Conservation (phyloP, 441 rosid genomes). For the Macaranga tanarius region DNA sequence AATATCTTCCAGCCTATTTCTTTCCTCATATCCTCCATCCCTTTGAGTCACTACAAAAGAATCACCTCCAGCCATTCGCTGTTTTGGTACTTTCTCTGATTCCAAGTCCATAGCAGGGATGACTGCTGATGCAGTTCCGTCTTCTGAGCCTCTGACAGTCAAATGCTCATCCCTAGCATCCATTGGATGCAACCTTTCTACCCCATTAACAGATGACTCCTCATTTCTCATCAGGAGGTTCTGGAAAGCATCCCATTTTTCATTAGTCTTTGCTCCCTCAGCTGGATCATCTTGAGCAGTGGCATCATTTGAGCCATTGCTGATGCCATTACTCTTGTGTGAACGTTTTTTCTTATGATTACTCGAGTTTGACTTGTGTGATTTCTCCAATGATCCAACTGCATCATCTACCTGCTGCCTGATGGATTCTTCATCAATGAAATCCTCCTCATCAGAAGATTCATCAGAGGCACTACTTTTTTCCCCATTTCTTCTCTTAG, state of each 20-base stretch:
- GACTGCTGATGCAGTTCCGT: constrained; percentile 24
- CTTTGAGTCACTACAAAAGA: constrained; percentile 40
- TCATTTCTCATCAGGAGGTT: constrained; percentile 58
- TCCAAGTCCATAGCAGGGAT: constrained; percentile 30
- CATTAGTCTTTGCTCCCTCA: constrained; percentile 40
- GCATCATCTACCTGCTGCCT: constrained; percentile 55
- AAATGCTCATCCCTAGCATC: constrained; percentile 41
- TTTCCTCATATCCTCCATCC: constrained; percentile 35
- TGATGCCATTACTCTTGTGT: constrained; percentile 20
- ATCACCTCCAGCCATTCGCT: constrained; percentile 36
- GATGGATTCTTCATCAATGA: constrained; percentile 47
- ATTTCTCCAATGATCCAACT: constrained; percentile 49
- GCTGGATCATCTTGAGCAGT: constrained; percentile 30
- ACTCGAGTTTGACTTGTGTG: constrained; percentile 34
- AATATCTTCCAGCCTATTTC: constrained; percentile 38
- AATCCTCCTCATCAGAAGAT: constrained; percentile 48
- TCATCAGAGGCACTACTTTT: constrained; percentile 35
- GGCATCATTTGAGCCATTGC: constrained; percentile 27
- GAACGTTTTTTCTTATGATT: constrained; percentile 33
- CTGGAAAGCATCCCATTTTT: constrained; percentile 73
- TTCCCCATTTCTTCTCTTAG: constrained; percentile 61
- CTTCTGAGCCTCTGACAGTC: constrained; percentile 32
- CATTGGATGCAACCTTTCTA: constrained; percentile 25
- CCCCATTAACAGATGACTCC: constrained; percentile 28
- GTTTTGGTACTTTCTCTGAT: constrained; percentile 35